Conservation (phyloP, 225 moss, liverwort and hornwort genomes). For the Sphagnum tenellum region DNA sequence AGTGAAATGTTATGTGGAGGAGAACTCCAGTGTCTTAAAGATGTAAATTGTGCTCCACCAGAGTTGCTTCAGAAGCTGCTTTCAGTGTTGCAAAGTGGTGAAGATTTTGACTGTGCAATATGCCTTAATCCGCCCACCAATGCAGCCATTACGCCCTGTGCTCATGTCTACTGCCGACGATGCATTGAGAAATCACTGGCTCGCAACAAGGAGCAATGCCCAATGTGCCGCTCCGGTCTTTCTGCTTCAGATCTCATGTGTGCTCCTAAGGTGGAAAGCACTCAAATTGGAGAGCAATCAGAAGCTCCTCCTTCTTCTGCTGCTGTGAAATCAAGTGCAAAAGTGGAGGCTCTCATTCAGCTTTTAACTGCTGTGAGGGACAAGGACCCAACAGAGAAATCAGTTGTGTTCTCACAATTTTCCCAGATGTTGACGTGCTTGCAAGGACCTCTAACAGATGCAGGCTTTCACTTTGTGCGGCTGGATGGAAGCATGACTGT, state of each 20-base stretch:
- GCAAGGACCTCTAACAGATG: conserved; percentile 40
- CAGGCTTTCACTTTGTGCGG: conserved; percentile 37
- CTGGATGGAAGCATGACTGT: conserved; percentile 47
- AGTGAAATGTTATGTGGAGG: conserved; percentile 21
- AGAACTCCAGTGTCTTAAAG: conserved; percentile 6
- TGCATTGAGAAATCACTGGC: conserved; percentile 46
- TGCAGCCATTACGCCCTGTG: conserved; percentile 51
- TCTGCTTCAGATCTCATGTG: conserved; percentile 38
- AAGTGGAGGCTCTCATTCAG: conserved; percentile 38
- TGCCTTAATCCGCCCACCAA: conserved; percentile 46
- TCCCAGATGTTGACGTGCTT: conserved; percentile 35
- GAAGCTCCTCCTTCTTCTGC: neutral
- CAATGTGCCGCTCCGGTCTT: conserved; percentile 40
- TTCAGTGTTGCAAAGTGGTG: conserved; percentile 38
- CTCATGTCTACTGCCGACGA: conserved; percentile 46
- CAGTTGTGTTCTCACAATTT: conserved; percentile 51
- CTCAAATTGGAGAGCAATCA: conserved; percentile 8
- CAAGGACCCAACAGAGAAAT: conserved; percentile 44
- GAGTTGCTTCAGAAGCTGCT: conserved; percentile 49
- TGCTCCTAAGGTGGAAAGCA: conserved; percentile 36
- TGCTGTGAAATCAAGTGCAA: conserved; percentile 33
- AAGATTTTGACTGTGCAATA: conserved; percentile 56
- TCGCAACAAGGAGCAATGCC: conserved; percentile 49
- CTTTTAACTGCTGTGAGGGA: conserved; percentile 24
- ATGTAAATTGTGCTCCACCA: conserved; percentile 23